Percentiles rank a stretch among this genome's conserved stretches.
Evolutionary conservation across 768 basidiomycete genomes (phyloP).

Genomic region (Lentinula edodes): DNA sequence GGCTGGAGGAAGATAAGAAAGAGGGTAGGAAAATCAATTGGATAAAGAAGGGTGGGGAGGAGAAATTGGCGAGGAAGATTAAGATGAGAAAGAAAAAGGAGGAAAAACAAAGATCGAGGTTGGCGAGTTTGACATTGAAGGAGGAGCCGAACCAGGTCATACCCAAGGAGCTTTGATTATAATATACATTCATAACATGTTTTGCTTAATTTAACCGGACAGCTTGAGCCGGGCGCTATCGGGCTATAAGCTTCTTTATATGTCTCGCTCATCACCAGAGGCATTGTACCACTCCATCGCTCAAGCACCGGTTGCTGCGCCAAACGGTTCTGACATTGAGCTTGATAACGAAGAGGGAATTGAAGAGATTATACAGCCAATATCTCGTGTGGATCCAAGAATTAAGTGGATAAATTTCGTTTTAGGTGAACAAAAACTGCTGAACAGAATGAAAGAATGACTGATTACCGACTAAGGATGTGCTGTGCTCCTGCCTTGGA

Average conservation of each 20-base stretch:
- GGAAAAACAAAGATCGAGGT: slow-evolving; percentile 47
- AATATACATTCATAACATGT: not conserved
- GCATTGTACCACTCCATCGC: slow-evolving; percentile 40
- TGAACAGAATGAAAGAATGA: not conserved
- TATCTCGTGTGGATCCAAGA: slow-evolving; percentile 25
- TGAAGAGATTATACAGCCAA: not conserved
- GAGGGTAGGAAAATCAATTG: slow-evolving; percentile 57
- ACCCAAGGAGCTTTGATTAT: slow-evolving; percentile 22
- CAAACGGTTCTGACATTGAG: slow-evolving; percentile 24
- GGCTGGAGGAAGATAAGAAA: slow-evolving; percentile 50
- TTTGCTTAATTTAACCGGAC: no score
- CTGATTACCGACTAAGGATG: slow-evolving; percentile 22
- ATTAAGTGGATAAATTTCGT: slow-evolving; percentile 66
- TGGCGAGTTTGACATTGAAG: slow-evolving; percentile 47
- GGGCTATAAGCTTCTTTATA: slow-evolving; percentile 5
- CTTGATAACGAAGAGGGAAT: slow-evolving; percentile 24
- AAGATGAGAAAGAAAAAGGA: slow-evolving; percentile 43
- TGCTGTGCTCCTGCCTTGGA: slow-evolving; percentile 83
- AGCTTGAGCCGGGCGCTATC: no score
- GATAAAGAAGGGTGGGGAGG: slow-evolving; percentile 42
- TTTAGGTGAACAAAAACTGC: slow-evolving; percentile 36
- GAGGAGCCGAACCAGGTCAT: slow-evolving; percentile 58
- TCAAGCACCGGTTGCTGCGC: slow-evolving; percentile 23
- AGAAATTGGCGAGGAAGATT: slow-evolving; percentile 48
- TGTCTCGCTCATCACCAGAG: slow-evolving; percentile 29